Conservation (phyloP, 2,329 filamentous ascomycete genomes). For the Rugonectria rugulosa region DNA sequence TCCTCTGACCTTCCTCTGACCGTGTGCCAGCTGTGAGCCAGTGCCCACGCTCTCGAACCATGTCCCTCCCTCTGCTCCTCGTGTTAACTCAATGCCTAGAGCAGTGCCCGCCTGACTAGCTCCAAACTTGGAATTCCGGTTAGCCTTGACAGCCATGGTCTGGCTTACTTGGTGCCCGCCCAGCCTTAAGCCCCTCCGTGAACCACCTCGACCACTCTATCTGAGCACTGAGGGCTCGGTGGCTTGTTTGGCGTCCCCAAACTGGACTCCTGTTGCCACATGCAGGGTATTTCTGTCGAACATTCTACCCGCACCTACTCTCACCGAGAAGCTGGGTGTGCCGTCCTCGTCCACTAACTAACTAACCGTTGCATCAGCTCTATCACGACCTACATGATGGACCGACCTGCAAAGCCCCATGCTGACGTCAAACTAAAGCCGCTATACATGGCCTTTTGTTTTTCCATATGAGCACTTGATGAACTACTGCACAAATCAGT, state of each 20-base stretch:
- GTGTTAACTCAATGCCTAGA: constrained; percentile 32
- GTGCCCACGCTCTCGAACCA: constrained; percentile 22
- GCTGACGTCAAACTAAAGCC: constrained; percentile 22
- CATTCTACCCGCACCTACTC: constrained; percentile 27
- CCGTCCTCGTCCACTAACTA: constrained; percentile 19
- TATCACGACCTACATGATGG: constrained; percentile 14
- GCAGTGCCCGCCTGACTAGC: constrained; percentile 24
- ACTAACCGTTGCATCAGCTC: constrained; percentile 11
- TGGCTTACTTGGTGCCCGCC: constrained; percentile 8
- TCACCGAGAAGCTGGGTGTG: constrained; percentile 26
- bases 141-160: constrained; percentile 7
- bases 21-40: constrained; percentile 8
- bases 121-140: too few species aligned
- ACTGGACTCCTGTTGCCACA: constrained; percentile 25
- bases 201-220: constrained; percentile 12
- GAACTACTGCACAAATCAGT: constrained; percentile 29
- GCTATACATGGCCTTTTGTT: constrained; percentile 13
- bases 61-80: constrained; percentile 12
- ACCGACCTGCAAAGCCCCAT: constrained; percentile 13
- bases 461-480: constrained; percentile 24
- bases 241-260: constrained; percentile 33
- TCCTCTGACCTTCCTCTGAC: constrained; percentile 24
- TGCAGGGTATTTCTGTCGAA: constrained; percentile 33
- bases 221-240: constrained; percentile 13
- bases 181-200: neutral